Percentiles rank a stretch among this genome's conserved stretches.
phyloP scores from a whole-genome alignment of 768 basidiomycete species.

The Russula ochroleuca region DNA sequence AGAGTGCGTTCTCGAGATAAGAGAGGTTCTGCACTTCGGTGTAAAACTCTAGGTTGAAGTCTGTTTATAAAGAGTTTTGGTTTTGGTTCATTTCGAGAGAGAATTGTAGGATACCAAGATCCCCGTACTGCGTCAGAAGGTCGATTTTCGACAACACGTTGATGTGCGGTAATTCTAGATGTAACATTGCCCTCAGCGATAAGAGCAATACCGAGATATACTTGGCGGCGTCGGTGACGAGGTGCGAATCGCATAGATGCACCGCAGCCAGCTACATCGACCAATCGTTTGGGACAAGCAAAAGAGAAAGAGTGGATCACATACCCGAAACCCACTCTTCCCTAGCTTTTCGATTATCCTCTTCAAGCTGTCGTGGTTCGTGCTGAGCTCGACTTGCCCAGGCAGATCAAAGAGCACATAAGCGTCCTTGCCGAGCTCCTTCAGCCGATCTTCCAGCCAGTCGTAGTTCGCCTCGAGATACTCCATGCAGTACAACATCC shows the following conservation, averaged over 20 bases:
- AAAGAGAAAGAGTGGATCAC: conserved; percentile 32
- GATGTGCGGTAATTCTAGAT: conserved; percentile 95
- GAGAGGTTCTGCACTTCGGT: conserved; percentile 96
- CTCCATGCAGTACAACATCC: conserved; percentile 75
- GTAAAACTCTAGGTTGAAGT: conserved; percentile 97
- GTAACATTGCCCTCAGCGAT: conserved; percentile 95
- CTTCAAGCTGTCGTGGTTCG: conserved; percentile 84
- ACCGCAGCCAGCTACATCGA: conserved; percentile 44
- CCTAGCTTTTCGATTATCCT: conserved; percentile 64
- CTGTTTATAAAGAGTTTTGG: conserved; percentile 38
- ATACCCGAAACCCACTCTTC: conserved; percentile 80
- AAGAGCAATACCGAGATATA: conserved; percentile 90
- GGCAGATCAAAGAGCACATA: conserved; percentile 95
- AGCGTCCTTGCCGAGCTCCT: conserved; percentile 61
- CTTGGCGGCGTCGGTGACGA: conserved; percentile 93
- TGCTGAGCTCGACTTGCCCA: conserved; percentile 96
- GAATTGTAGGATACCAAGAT: conserved; percentile 56
- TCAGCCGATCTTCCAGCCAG: conserved; percentile 69
- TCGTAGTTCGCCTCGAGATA: conserved; percentile 91
- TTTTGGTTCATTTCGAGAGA: too few relatives aligned
- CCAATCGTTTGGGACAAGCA: not conserved
- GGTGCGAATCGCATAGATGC: conserved; percentile 94
- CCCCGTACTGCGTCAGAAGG: conserved; percentile 83
- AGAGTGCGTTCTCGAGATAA: conserved; percentile 74
- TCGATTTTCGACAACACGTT: conserved; percentile 97